phyloP scores from a whole-genome alignment of 1,284 basidiomycete genomes.

The Melampsora abietis-canadensis region DNA sequence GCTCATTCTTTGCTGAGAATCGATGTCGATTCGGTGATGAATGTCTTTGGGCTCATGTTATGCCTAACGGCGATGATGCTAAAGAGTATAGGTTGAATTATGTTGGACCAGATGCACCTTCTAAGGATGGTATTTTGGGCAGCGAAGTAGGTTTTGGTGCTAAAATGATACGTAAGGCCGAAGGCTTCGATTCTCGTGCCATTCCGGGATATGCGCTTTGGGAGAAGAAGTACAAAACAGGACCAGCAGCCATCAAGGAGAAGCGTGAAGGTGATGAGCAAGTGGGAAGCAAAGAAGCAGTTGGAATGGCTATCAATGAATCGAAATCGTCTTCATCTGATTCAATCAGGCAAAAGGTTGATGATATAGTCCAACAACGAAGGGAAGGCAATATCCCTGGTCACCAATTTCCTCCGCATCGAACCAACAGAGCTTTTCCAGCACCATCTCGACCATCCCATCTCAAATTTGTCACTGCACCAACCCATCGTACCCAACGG shows the following conservation, averaged over 20 bases:
- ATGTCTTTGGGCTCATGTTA: slow-evolving; percentile 46
- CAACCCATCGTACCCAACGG: slow-evolving; percentile 40
- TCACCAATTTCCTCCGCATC: neutral
- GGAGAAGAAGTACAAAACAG: neutral
- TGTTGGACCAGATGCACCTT: slow-evolving; percentile 46
- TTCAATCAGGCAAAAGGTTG: slow-evolving; percentile 9
- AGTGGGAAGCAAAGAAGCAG: neutral
- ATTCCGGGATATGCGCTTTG: neutral
- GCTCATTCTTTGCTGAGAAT: slow-evolving; percentile 49
- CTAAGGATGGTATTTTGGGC: neutral
- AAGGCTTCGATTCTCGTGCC: neutral
- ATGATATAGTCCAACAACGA: neutral
- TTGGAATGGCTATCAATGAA: neutral
- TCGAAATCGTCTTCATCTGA: slow-evolving; percentile 15
- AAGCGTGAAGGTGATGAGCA: slow-evolving; percentile 1
- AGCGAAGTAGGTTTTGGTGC: slow-evolving; percentile 3
- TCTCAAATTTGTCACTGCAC: neutral
- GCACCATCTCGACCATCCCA: neutral
- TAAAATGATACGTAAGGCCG: neutral
- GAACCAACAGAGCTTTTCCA: neutral
- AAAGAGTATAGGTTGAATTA: slow-evolving; percentile 43
- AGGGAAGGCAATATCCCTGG: neutral
- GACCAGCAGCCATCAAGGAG: neutral
- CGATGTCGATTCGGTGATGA: slow-evolving; percentile 48
- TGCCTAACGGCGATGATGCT: slow-evolving; percentile 47